Evolutionary conservation across 352 stramenopile genomes (phyloP).

Genomic region (Peronospora farinosa): DNA sequence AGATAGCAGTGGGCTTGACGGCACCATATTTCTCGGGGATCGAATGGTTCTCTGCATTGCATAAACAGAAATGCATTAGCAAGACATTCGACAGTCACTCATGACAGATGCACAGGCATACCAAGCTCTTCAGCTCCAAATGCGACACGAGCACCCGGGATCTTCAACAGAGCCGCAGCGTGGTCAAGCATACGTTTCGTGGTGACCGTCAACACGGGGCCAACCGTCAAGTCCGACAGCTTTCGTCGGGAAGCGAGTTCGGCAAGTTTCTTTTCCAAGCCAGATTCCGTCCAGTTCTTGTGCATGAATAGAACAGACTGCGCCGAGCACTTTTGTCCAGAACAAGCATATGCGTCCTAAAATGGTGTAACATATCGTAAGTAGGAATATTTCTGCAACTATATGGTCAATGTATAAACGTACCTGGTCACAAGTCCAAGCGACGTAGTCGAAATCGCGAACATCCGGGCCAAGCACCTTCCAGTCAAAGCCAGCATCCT

Average conservation of each 20-base stretch:
- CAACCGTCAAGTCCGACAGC: conserved; percentile 93
- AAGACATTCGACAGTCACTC: not conserved
- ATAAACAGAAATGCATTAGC: conserved; percentile 4
- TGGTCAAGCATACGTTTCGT: conserved; percentile 95
- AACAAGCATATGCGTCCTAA: conserved; percentile 94
- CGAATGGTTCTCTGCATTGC: conserved; percentile 78
- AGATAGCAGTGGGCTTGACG: conserved; percentile 96
- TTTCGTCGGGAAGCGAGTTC: conserved; percentile 84
- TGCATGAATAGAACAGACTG: conserved; percentile 98
- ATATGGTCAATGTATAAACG: not conserved
- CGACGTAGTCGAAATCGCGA: conserved; percentile 94
- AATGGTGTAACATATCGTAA: conserved; percentile 3
- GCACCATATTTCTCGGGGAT: conserved; percentile 95
- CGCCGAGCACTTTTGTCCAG: conserved; percentile 98
- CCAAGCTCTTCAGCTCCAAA: conserved; percentile 92
- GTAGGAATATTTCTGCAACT: not conserved
- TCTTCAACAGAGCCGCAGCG: conserved; percentile 84
- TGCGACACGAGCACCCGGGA: conserved; percentile 90
- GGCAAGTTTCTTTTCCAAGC: conserved; percentile 91
- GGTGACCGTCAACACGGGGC: conserved; percentile 94
- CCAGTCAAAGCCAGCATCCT: conserved; percentile 99
- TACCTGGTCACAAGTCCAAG: conserved; percentile 94
- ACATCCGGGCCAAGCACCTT: conserved; percentile 96
- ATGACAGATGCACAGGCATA: conserved; percentile 14
- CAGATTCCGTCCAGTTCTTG: conserved; percentile 91